phyloP scores from a whole-genome alignment of 2,329 filamentous ascomycete genomes.

The Lachnellula arida region DNA sequence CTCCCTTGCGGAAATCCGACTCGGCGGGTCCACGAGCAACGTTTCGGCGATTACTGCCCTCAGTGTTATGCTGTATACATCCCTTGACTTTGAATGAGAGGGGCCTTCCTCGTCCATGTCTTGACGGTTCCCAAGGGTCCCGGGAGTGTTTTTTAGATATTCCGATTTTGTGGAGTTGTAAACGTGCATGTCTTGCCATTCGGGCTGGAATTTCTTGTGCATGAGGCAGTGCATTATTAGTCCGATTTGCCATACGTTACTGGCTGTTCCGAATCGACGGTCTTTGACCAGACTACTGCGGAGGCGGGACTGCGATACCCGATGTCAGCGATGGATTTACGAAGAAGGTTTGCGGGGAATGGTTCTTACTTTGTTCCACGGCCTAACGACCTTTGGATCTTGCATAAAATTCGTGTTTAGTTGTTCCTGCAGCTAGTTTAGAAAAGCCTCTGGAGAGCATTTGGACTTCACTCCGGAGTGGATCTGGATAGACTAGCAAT shows the following conservation, averaged over 20 bases:
- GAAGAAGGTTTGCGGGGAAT: background rate
- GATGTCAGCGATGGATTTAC: background rate
- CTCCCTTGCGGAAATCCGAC: background rate
- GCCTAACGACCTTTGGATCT: too few relatives aligned
- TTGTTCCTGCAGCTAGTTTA: too few relatives aligned
- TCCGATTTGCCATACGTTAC: slow-evolving; percentile 11
- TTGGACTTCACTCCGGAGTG: background rate
- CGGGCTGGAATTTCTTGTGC: background rate
- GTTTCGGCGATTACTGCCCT: background rate
- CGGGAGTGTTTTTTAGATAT: background rate
- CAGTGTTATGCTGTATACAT: background rate
- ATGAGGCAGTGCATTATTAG: slow-evolving; percentile 8
- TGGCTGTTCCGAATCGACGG: slow-evolving; percentile 1
- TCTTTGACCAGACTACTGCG: background rate
- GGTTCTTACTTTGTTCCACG: too few relatives aligned
- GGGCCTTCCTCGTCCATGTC: background rate
- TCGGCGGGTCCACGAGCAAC: background rate
- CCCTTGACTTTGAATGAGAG: background rate
- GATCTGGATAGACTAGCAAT: background rate
- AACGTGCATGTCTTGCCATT: background rate
- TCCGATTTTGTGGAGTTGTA: background rate
- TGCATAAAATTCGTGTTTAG: too few relatives aligned
- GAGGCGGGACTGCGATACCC: background rate
- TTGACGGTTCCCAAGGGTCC: background rate
- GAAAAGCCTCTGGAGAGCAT: too few relatives aligned